phyloP scores from a whole-genome alignment of 768 basidiomycete species.

The Pholiota conissans region DNA sequence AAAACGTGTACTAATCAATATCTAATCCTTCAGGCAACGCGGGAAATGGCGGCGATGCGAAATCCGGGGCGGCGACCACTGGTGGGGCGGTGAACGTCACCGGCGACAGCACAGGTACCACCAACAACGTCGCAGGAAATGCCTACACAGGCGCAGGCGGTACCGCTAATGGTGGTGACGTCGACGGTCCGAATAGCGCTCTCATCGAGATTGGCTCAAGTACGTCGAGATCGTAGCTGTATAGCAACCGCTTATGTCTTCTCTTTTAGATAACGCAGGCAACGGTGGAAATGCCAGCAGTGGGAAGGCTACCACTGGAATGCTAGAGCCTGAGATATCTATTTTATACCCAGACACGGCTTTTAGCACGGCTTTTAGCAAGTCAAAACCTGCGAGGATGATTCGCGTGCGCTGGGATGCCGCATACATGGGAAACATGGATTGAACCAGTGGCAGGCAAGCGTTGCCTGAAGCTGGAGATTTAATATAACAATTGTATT shows the following conservation, averaged over 20 bases:
- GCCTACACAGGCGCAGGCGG: constrained; percentile 22
- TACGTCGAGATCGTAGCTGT: constrained; percentile 13
- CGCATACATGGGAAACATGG: neutral
- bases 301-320: constrained; percentile 18
- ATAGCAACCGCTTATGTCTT: constrained; percentile 4
- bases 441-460: too few species aligned
- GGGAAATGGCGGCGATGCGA: constrained; percentile 32
- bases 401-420: neutral
- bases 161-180: constrained; percentile 36
- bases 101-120: neutral
- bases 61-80: constrained; percentile 27
- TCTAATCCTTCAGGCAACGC: constrained; percentile 29
- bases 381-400: neutral
- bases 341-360: too few species aligned
- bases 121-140: constrained; percentile 12
- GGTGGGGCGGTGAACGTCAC: neutral
- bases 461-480: too few species aligned
- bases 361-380: neutral
- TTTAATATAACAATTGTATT: too few species aligned
- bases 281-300: constrained; percentile 32
- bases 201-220: constrained; percentile 34
- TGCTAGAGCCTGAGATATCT: neutral
- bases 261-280: constrained; percentile 38
- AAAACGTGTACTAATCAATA: neutral
- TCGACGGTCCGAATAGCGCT: constrained; percentile 18